Conservation (phyloP, 2,329 filamentous ascomycete species). For the Clonostachys rhizophaga region DNA sequence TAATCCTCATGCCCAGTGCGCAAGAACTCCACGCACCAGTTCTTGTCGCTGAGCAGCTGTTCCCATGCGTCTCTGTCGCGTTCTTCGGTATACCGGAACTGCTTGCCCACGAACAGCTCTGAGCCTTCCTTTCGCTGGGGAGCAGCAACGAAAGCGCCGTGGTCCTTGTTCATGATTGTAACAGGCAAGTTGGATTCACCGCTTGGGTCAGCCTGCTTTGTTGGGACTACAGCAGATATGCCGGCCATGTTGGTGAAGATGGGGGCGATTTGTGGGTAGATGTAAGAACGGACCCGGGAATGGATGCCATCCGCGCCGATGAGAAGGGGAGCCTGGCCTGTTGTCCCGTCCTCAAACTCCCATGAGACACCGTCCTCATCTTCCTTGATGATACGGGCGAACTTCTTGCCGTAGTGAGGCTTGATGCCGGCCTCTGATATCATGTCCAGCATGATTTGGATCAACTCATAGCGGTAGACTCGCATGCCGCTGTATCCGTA, state of each 20-base stretch:
- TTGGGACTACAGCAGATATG: conserved; percentile 26
- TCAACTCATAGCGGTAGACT: conserved; percentile 46
- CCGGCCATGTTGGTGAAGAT: conserved; percentile 43
- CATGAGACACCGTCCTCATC: conserved; percentile 32
- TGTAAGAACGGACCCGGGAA: conserved; percentile 44
- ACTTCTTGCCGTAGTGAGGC: conserved; percentile 42
- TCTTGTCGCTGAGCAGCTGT: conserved; percentile 28
- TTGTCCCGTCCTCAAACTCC: conserved; percentile 39
- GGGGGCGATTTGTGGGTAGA: conserved; percentile 42
- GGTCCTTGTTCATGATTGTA: conserved; percentile 30
- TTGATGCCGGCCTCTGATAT: conserved; percentile 30
- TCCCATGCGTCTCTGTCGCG: conserved; percentile 36
- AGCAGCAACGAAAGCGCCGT: conserved; percentile 44
- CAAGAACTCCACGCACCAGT: conserved; percentile 22
- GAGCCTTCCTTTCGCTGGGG: conserved; percentile 42
- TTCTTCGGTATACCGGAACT: conserved; percentile 25
- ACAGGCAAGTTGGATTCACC: conserved; percentile 31
- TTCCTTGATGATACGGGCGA: conserved; percentile 34
- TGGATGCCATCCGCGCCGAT: conserved; percentile 58
- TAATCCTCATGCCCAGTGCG: conserved; percentile 24
- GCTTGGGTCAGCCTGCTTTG: conserved; percentile 24
- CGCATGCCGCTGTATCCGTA: conserved; percentile 50
- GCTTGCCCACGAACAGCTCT: conserved; percentile 41
- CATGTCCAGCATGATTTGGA: conserved; percentile 38
- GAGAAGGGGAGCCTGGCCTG: conserved; percentile 32